phyloP scores from a whole-genome alignment of 495 filamentous ascomycete genomes.

The Hyaloscypha hepaticicola region DNA sequence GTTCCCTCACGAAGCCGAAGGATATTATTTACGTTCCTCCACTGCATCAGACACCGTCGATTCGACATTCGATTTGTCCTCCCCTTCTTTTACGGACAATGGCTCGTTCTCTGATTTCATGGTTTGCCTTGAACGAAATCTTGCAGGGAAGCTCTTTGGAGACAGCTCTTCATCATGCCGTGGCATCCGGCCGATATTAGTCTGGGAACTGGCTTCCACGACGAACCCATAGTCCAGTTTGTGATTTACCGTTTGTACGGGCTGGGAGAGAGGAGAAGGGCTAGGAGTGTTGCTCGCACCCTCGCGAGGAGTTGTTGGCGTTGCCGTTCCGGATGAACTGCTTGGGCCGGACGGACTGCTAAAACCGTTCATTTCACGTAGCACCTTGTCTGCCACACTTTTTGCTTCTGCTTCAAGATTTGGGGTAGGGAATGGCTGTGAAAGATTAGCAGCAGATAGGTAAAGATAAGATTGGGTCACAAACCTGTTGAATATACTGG shows the following conservation, averaged over 20 bases:
- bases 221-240: background rate
- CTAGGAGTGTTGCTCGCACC: background rate
- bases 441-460: conserved; percentile 4
- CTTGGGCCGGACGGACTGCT: background rate
- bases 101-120: conserved; percentile 2
- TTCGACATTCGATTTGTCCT: background rate
- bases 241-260: background rate
- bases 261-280: conserved; percentile 6
- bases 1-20: background rate
- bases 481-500: conserved; percentile 34
- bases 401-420: conserved; percentile 25
- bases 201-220: background rate
- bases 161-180: conserved; percentile 2
- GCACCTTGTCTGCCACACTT: conserved; percentile 16
- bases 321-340: conserved; percentile 9
- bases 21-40: background rate
- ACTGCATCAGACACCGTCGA: background rate
- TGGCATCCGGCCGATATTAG: background rate
- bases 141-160: background rate
- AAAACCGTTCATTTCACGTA: conserved; percentile 22
- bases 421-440: conserved; percentile 16
- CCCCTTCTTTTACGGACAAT: background rate
- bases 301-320: background rate
- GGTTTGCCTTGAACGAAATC: background rate
- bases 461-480: background rate